Percentiles rank a stretch among this genome's conserved stretches.
These are phyloP conservation scores for Pyrus hybrid DNA, from an alignment of 331 rosid genomes.

Conservation along the genomic window DNA sequence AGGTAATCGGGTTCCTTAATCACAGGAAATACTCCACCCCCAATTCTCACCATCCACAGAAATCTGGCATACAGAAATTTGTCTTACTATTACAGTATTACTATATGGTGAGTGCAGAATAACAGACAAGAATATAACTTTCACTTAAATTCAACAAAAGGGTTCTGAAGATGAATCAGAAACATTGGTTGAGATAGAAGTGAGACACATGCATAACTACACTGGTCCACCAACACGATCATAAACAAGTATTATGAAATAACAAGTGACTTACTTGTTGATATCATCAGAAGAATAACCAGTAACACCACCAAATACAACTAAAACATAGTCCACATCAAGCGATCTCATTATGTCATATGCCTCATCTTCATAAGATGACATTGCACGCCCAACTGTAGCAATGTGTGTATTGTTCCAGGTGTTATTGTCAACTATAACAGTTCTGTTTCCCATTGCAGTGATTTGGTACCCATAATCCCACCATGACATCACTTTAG, in stretches of 20 bases:
- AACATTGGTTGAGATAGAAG: no score
- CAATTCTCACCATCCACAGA: constrained; percentile 99
- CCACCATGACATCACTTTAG: constrained; percentile 99
- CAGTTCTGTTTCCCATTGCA: constrained; percentile 99
- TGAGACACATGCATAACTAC: no score
- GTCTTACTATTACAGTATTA: not conserved
- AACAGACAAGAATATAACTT: not conserved
- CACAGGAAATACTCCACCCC: constrained; percentile 96
- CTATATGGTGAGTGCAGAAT: not conserved
- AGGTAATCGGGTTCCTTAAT: constrained; percentile 99
- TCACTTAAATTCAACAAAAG: not conserved
- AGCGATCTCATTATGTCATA: constrained; percentile 89
- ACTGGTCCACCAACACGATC: not conserved
- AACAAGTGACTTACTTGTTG: constrained; percentile 66
- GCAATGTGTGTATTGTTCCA: constrained; percentile 99
- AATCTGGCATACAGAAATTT: constrained; percentile 39
- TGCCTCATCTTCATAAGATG: constrained; percentile 95
- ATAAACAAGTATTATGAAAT: no score
- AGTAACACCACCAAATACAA: constrained; percentile 97
- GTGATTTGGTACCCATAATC: constrained; percentile 99
- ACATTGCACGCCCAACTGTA: constrained; percentile 99
- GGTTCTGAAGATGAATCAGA: not conserved
- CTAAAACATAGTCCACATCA: constrained; percentile 92
- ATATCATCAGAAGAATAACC: constrained; percentile 99
- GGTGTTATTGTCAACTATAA: constrained; percentile 97